phyloP scores from a whole-genome alignment of 495 filamentous ascomycete genomes.

The Hyaloscypha hepaticicola region DNA sequence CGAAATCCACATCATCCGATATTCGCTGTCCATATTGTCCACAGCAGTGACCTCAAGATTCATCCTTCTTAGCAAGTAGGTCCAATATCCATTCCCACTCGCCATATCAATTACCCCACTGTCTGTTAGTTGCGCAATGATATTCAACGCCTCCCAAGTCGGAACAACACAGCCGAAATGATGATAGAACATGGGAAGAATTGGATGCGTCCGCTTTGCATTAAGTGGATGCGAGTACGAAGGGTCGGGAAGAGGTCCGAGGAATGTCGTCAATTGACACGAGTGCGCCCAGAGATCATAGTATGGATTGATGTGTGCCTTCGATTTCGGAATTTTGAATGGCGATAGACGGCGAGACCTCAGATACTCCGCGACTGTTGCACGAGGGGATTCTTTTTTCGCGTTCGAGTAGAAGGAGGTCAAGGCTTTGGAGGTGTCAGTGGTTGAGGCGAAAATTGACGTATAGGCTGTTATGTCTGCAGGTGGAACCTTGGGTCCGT shows the following conservation, averaged over 20 bases:
- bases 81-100: constrained; percentile 63
- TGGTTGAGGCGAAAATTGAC: constrained; percentile 52
- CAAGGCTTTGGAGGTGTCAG: constrained; percentile 50
- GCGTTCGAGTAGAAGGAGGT: constrained; percentile 55
- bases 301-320: constrained; percentile 54
- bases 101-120: constrained; percentile 52
- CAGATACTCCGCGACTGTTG: constrained; percentile 49
- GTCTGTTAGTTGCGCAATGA: constrained; percentile 45
- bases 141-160: constrained; percentile 49
- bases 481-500: constrained; percentile 44
- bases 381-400: constrained; percentile 53
- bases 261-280: constrained; percentile 33
- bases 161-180: constrained; percentile 65
- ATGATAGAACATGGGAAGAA: constrained; percentile 64
- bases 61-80: constrained; percentile 52
- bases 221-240: constrained; percentile 26
- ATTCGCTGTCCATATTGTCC: constrained; percentile 54
- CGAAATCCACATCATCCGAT: constrained; percentile 57
- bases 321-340: constrained; percentile 40
- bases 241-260: constrained; percentile 16
- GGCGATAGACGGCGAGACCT: constrained; percentile 38
- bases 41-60: constrained; percentile 42
- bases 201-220: constrained; percentile 48
- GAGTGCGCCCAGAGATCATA: constrained; percentile 54
- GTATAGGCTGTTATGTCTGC: constrained; percentile 57